phyloP scores from a whole-genome alignment of 1,139 yeast genomes.

The Diutina neorugosa region DNA sequence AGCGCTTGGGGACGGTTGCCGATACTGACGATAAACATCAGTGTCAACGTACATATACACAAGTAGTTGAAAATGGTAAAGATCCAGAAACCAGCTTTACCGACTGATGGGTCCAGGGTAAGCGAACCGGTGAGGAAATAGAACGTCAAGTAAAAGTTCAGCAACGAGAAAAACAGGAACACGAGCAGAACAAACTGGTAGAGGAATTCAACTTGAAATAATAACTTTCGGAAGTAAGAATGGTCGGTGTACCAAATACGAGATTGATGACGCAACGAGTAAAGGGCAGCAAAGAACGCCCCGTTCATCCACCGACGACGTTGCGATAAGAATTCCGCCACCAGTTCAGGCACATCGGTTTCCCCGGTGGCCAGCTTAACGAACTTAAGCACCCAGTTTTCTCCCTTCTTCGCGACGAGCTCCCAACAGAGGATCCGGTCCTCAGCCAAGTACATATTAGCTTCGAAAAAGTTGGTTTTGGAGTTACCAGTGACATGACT shows the following conservation, averaged over 20 bases:
- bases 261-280: conserved; percentile 65
- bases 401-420: conserved; percentile 74
- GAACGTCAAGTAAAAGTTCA: conserved; percentile 83
- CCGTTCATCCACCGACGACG: conserved; percentile 98
- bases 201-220: conserved; percentile 70
- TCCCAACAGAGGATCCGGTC: conserved; percentile 98
- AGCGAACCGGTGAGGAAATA: conserved; percentile 89
- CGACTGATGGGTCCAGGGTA: conserved; percentile 37
- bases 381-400: conserved; percentile 86
- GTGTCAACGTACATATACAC: conserved; percentile 67
- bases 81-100: conserved; percentile 64
- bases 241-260: conserved; percentile 86
- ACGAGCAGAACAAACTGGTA: conserved; percentile 69
- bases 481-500: conserved; percentile 20
- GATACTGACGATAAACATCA: conserved; percentile 82
- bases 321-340: conserved; percentile 87
- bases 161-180: conserved; percentile 82
- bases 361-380: conserved; percentile 93
- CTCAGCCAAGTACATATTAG: conserved; percentile 95
- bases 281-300: conserved; percentile 91
- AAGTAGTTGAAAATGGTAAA: conserved; percentile 78
- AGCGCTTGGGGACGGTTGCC: conserved; percentile 95
- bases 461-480: conserved; percentile 67
- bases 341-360: conserved; percentile 90
- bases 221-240: conserved; percentile 59